These are phyloP conservation scores for Colletotrichum orbiculare DNA, from an alignment of 2,329 filamentous ascomycete genomes.

Conservation along the genomic window DNA sequence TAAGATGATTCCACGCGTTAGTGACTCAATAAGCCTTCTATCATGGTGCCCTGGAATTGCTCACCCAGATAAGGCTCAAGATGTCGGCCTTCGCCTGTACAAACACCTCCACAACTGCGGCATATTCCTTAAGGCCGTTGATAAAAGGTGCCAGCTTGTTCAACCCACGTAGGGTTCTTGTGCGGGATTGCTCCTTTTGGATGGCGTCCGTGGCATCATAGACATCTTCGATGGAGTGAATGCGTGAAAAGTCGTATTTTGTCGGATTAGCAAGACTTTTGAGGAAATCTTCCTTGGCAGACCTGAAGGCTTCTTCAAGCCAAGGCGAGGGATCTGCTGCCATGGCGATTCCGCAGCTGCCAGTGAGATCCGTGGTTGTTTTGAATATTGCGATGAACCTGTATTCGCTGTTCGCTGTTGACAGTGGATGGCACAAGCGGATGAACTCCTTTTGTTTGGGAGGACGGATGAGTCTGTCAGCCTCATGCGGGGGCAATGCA, in stretches of 20 bases:
- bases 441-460: too few relatives aligned
- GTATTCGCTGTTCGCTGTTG: too few relatives aligned
- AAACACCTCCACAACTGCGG: background rate
- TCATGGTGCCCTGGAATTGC: background rate
- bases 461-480: too few relatives aligned
- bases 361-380: too few relatives aligned
- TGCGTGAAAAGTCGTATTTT: background rate
- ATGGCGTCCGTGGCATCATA: background rate
- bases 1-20: background rate
- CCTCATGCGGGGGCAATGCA: too few relatives aligned
- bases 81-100: background rate
- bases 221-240: background rate
- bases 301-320: background rate
- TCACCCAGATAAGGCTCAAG: background rate
- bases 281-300: background rate
- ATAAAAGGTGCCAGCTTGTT: background rate
- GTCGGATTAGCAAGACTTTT: background rate
- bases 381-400: too few relatives aligned
- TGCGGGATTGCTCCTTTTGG: background rate
- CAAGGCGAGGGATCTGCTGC: background rate
- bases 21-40: background rate
- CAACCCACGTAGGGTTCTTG: background rate
- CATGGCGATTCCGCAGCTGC: too few relatives aligned
- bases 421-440: too few relatives aligned
- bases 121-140: background rate